Evolutionary conservation across 2,329 filamentous ascomycete species (phyloP).

Genomic region (Xenosphaeropsis pyriputrescens): DNA sequence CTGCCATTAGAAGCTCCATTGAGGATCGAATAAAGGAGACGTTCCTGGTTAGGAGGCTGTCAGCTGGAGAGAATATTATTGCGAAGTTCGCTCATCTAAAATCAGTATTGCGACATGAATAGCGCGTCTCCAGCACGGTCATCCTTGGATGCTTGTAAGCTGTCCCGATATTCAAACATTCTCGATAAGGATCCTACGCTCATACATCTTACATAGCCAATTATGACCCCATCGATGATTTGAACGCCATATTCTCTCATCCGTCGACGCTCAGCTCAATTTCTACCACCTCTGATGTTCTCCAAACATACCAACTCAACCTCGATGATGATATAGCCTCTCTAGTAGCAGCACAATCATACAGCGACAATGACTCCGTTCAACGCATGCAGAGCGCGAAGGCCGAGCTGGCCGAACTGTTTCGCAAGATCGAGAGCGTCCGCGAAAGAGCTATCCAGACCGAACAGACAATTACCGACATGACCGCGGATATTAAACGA

Average conservation of each 20-base stretch:
- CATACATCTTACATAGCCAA: conserved; percentile 35
- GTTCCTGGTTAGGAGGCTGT: no score
- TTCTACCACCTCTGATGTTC: conserved; percentile 54
- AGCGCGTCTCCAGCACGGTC: conserved; percentile 11
- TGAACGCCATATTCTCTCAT: conserved; percentile 88
- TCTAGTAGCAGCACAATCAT: conserved; percentile 63
- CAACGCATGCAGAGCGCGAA: conserved; percentile 86
- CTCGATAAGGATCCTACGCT: conserved; percentile 2
- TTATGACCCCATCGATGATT: conserved; percentile 84
- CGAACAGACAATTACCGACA: conserved; percentile 89
- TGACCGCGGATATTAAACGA: conserved; percentile 98
- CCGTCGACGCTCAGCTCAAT: conserved; percentile 73
- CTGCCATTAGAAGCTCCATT: no score
- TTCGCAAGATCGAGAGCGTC: conserved; percentile 89
- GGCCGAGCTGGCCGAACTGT: conserved; percentile 75
- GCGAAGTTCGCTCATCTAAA: no score
- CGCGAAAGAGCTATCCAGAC: conserved; percentile 80
- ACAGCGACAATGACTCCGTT: conserved; percentile 75
- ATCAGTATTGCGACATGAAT: conserved; percentile 14
- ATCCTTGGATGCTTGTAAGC: conserved; percentile 19
- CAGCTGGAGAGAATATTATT: no score
- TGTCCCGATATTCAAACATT: background rate
- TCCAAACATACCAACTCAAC: conserved; percentile 66
- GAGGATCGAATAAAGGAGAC: no score
- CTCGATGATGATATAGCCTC: conserved; percentile 64